Conservation (phyloP, 2,329 filamentous ascomycete species). For the Sclerotinia sclerotiorum region DNA sequence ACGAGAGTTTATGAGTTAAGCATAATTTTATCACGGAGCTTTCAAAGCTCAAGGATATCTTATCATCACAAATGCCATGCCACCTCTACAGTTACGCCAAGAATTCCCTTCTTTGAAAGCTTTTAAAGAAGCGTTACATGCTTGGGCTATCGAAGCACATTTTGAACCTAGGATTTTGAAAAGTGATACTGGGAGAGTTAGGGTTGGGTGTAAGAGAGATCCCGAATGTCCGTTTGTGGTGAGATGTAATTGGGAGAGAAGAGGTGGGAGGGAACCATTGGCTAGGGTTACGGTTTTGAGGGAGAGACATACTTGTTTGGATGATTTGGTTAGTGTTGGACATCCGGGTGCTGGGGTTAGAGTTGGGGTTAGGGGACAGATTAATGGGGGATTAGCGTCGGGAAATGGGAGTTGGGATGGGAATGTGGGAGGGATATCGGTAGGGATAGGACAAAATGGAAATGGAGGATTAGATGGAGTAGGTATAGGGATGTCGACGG, state of each 20-base stretch:
- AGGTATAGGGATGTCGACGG: conserved; percentile 11
- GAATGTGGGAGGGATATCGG: conserved; percentile 4
- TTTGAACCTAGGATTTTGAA: conserved; percentile 41
- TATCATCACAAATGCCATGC: conserved; percentile 38
- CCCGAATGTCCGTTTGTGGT: conserved; percentile 40
- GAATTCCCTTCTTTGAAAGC: conserved; percentile 41
- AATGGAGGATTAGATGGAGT: conserved; percentile 16
- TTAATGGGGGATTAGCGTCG: conserved; percentile 2
- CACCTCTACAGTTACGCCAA: conserved; percentile 39
- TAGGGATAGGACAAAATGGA: conserved; percentile 13
- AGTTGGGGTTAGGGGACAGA: conserved; percentile 7
- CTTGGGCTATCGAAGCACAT: conserved; percentile 41
- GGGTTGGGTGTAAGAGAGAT: conserved; percentile 41
- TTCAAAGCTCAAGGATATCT: not conserved
- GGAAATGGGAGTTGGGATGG: conserved; percentile 9
- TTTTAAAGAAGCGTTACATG: conserved; percentile 41
- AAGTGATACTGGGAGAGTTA: conserved; percentile 39
- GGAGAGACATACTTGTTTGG: conserved; percentile 39
- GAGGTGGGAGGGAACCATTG: conserved; percentile 36
- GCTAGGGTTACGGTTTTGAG: conserved; percentile 39
- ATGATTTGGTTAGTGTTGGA: conserved; percentile 30
- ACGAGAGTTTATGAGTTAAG: no score
- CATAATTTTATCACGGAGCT: not conserved
- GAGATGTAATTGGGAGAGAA: conserved; percentile 41
- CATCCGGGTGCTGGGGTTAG: conserved; percentile 4